Conservation (phyloP, 2,329 filamentous ascomycete species). For the Xylaria sp. region DNA sequence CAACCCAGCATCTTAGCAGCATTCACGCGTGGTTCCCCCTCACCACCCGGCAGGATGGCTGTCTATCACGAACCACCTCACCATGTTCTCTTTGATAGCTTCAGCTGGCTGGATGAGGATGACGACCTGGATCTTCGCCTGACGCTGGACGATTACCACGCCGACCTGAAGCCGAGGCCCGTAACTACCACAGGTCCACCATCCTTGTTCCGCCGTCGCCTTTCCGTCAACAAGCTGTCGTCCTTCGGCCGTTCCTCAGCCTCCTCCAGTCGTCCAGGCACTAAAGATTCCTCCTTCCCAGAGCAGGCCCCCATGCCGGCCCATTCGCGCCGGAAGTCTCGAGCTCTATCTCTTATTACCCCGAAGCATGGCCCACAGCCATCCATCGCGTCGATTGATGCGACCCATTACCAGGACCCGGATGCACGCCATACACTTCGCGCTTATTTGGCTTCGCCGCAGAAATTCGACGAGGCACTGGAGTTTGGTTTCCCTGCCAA, state of each 20-base stretch:
- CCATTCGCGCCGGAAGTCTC: conserved; percentile 63
- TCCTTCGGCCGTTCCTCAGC: conserved; percentile 67
- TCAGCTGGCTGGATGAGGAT: conserved; percentile 79
- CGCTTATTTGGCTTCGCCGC: conserved; percentile 85
- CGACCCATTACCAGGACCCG: conserved; percentile 88
- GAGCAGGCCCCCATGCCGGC: conserved; percentile 42
- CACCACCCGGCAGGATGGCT: conserved; percentile 32
- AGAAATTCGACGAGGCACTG: conserved; percentile 95
- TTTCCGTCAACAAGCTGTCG: conserved; percentile 76
- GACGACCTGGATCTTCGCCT: conserved; percentile 74
- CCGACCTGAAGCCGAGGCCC: conserved; percentile 65
- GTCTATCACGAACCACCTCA: conserved; percentile 52
- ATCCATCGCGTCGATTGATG: conserved; percentile 67
- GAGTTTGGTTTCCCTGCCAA: conserved; percentile 89
- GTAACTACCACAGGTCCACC: conserved; percentile 57
- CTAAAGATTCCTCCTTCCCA: conserved; percentile 54
- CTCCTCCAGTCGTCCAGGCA: conserved; percentile 59
- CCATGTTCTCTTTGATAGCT: conserved; percentile 71
- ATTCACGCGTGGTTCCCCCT: background rate
- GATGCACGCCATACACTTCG: conserved; percentile 87
- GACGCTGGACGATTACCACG: conserved; percentile 75
- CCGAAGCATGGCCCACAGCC: conserved; percentile 58
- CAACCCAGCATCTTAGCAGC: conserved; percentile 47
- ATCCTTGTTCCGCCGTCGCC: conserved; percentile 72
- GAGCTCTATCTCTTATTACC: conserved; percentile 64